Conservation (phyloP, 1,284 basidiomycete species). For the Veloboletus limbatus region DNA sequence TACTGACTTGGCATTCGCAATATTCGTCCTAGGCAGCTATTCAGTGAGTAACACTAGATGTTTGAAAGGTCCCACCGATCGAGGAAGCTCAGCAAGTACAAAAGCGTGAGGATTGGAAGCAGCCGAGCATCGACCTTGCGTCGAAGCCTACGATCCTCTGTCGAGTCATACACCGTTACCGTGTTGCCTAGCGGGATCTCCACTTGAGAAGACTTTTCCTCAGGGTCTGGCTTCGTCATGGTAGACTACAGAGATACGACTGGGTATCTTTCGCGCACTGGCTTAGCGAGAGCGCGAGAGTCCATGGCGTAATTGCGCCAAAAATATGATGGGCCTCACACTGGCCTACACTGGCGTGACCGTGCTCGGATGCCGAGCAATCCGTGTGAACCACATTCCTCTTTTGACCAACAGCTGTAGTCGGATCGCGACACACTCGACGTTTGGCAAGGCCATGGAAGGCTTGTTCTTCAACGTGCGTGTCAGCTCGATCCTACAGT, state of each 20-base stretch:
- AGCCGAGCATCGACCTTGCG: slow-evolving; percentile 44
- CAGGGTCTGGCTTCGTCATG: slow-evolving; percentile 13
- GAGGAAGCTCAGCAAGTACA: slow-evolving; percentile 68
- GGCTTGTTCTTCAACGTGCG: slow-evolving; percentile 32
- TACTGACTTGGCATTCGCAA: slow-evolving; percentile 62
- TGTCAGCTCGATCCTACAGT: not conserved
- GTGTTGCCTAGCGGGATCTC: not conserved
- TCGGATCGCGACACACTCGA: not conserved
- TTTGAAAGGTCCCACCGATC: slow-evolving; percentile 46
- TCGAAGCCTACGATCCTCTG: slow-evolving; percentile 42
- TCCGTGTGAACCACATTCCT: slow-evolving; percentile 24
- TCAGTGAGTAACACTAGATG: not conserved
- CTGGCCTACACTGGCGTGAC: too few relatives aligned
- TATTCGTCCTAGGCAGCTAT: slow-evolving; percentile 47
- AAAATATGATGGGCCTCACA: too few relatives aligned
- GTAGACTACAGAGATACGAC: not conserved
- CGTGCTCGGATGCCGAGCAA: too few relatives aligned
- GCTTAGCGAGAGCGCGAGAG: too few relatives aligned
- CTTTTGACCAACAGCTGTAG: slow-evolving; percentile 4
- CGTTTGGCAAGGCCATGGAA: slow-evolving; percentile 23
- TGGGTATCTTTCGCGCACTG: too few relatives aligned
- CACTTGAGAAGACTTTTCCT: slow-evolving; percentile 13
- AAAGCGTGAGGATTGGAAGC: slow-evolving; percentile 53
- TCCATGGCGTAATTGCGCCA: slow-evolving; percentile 6
- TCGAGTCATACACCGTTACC: slow-evolving; percentile 24